These are phyloP conservation scores for Venturia asperata DNA, from an alignment of 2,329 filamentous ascomycete species.

Conservation along the genomic window DNA sequence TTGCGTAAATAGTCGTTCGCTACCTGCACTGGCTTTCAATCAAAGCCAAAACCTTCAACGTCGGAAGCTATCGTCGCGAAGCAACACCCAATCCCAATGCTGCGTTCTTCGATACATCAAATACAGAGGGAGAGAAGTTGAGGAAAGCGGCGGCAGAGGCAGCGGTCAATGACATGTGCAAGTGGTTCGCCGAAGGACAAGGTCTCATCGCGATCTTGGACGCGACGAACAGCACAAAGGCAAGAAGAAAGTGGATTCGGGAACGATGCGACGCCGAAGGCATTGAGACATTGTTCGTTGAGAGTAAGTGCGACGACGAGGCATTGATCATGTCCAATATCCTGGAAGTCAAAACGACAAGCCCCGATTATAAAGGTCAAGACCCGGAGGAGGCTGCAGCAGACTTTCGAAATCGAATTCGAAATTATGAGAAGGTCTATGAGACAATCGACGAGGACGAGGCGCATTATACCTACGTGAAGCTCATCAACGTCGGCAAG, in stretches of 20 bases:
- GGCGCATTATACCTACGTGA: slow-evolving; percentile 83
- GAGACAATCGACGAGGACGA: slow-evolving; percentile 88
- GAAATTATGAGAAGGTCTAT: slow-evolving; percentile 96
- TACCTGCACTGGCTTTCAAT: slow-evolving; percentile 97
- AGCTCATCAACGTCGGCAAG: slow-evolving; percentile 92
- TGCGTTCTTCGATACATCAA: slow-evolving; percentile 90
- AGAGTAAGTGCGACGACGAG: slow-evolving; percentile 94
- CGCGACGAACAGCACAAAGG: slow-evolving; percentile 92
- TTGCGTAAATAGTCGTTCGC: slow-evolving; percentile 42
- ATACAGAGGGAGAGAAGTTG: slow-evolving; percentile 82
- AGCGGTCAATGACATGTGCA: slow-evolving; percentile 86
- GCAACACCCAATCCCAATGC: slow-evolving; percentile 85
- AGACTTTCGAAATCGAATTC: slow-evolving; percentile 90
- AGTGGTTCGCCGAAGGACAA: slow-evolving; percentile 71
- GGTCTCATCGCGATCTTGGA: slow-evolving; percentile 91
- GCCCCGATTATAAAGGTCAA: slow-evolving; percentile 87
- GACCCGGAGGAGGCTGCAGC: slow-evolving; percentile 85
- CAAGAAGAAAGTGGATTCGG: slow-evolving; percentile 82
- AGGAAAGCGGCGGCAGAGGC: slow-evolving; percentile 84
- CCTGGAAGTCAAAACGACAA: slow-evolving; percentile 92
- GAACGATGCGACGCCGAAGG: slow-evolving; percentile 67
- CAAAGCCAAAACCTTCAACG: slow-evolving; percentile 90
- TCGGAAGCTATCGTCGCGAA: slow-evolving; percentile 87
- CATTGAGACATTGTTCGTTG: slow-evolving; percentile 89
- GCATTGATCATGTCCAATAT: slow-evolving; percentile 98